These are phyloP conservation scores for Platanthera zijinensis DNA, from an alignment of 106 monocot genomes.

Conservation along the genomic window DNA sequence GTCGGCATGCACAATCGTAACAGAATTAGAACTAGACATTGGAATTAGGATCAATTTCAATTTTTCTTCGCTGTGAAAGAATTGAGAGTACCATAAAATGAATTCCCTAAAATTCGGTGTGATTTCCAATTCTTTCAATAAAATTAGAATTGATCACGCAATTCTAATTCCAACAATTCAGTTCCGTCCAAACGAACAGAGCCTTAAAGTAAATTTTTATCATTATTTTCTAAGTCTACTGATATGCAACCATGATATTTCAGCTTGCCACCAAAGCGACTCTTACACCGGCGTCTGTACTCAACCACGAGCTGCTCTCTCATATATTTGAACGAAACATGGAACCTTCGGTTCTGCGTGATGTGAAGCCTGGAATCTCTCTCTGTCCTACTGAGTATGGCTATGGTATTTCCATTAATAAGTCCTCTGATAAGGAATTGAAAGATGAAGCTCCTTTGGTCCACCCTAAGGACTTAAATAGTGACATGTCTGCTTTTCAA, in stretches of 20 bases:
- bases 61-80: no score
- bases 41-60: no score
- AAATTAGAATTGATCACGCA: no score
- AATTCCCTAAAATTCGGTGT: no score
- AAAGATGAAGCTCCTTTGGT: constrained; percentile 16
- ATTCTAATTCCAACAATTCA: background rate
- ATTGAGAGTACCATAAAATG: no score
- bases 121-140: no score
- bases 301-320: constrained; percentile 11
- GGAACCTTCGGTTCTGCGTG: constrained; percentile 15
- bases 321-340: constrained; percentile 18
- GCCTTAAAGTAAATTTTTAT: background rate
- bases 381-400: constrained; percentile 14
- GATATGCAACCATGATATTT: constrained; percentile 14
- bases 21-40: no score
- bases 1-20: no score
- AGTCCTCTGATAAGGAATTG: constrained; percentile 9
- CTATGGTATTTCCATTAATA: constrained; percentile 6
- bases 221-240: constrained; percentile 13
- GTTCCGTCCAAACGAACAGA: no score
- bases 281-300: background rate
- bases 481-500: constrained; percentile 17
- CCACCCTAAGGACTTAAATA: background rate
- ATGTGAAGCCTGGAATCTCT: constrained; percentile 14
- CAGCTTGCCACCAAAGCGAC: constrained; percentile 13